Evolutionary conservation across 2,329 filamentous ascomycete species (phyloP).

Genomic region (Falciphora oryzae): DNA sequence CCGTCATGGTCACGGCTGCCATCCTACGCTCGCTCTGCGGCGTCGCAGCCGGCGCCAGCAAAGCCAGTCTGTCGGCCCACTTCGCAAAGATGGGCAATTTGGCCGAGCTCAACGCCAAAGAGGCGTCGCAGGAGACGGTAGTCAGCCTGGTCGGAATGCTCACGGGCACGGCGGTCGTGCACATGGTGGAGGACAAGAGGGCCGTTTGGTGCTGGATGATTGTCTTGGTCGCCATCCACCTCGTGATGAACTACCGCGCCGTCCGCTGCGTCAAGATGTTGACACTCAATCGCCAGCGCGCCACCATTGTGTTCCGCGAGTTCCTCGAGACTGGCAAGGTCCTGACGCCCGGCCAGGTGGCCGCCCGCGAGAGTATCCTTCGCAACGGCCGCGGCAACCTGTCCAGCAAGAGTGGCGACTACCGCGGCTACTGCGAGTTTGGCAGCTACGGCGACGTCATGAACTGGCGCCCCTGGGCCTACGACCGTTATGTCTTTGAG

Average conservation of each 20-base stretch:
- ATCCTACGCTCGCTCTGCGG: conserved; percentile 66
- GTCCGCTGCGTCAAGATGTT: conserved; percentile 80
- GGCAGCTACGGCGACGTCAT: conserved; percentile 35
- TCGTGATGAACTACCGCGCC: conserved; percentile 80
- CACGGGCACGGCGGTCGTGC: conserved; percentile 74
- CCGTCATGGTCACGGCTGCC: conserved; percentile 44
- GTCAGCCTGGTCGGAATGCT: conserved; percentile 86
- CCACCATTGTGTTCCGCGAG: conserved; percentile 67
- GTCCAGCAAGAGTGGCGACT: conserved; percentile 30
- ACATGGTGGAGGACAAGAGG: conserved; percentile 61
- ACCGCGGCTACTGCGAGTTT: conserved; percentile 27
- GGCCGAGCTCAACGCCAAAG: conserved; percentile 89
- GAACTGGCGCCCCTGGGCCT: conserved; percentile 24
- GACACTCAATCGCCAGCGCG: conserved; percentile 79
- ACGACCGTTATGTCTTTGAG: conserved; percentile 29
- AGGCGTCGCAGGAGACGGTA: conserved; percentile 91
- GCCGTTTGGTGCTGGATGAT: conserved; percentile 72
- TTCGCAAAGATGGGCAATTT: conserved; percentile 85
- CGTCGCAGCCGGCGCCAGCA: conserved; percentile 82
- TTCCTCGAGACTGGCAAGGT: conserved; percentile 45
- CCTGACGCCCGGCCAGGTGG: conserved; percentile 60
- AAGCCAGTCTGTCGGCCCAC: conserved; percentile 85
- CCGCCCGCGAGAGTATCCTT: conserved; percentile 61
- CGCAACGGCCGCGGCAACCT: conserved; percentile 41
- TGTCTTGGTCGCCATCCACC: conserved; percentile 66